A percentile compares a stretch with the other conserved stretches of the same genome.
These are phyloP conservation scores for Primulina eburnea DNA, from an alignment of 257 asterid genomes.

Conservation along the genomic window DNA sequence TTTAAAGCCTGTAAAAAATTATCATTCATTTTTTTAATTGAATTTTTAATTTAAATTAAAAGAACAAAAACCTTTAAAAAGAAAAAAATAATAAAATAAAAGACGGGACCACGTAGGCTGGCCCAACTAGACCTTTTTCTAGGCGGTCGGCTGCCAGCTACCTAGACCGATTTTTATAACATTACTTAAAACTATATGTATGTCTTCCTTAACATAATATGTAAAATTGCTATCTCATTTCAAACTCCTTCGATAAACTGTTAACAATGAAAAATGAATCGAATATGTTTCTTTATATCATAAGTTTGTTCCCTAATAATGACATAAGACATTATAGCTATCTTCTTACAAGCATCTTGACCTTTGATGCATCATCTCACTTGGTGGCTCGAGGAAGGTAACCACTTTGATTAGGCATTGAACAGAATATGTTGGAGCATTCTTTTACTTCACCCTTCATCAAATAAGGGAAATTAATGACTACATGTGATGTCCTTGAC, in stretches of 20 bases:
- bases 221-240: neutral
- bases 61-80: too few relatives aligned
- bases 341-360: slow-evolving; percentile 9
- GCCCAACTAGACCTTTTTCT: too few relatives aligned
- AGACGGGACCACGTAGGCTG: too few relatives aligned
- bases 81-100: too few relatives aligned
- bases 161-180: too few relatives aligned
- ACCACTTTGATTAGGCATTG: neutral
- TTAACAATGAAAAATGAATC: neutral
- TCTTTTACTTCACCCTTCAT: slow-evolving; percentile 12
- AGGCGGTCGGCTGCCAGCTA: too few relatives aligned
- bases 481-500: slow-evolving; percentile 20
- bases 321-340: neutral
- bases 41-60: too few relatives aligned
- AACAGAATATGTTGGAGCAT: neutral
- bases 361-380: slow-evolving; percentile 17
- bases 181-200: neutral
- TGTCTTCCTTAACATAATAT: too few relatives aligned
- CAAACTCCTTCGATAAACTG: neutral
- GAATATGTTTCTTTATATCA: neutral
- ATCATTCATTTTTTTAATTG: too few relatives aligned
- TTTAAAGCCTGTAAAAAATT: too few relatives aligned
- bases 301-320: slow-evolving; percentile 12
- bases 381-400: slow-evolving; percentile 5
- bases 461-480: slow-evolving; percentile 17